Evolutionary conservation across 495 filamentous ascomycete genomes (phyloP), one percentile per base, ranked within the genome.

Genomic region (Tuber calosporum): DNA sequence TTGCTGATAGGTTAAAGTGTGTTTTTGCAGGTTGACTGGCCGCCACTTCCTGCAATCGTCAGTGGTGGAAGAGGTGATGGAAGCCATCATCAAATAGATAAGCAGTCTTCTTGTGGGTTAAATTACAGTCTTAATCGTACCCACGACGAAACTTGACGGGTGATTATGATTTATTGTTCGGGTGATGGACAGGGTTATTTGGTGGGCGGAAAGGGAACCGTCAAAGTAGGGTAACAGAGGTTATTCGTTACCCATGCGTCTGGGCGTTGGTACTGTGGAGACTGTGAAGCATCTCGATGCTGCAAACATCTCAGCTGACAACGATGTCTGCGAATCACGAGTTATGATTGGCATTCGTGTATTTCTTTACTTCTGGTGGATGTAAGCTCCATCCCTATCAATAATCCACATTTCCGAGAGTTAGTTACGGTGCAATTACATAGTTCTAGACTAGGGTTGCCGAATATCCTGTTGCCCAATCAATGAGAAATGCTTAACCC

Each of bases 301-400:
- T 62, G 53, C 9, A 62, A 62, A 62, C 53, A 62, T 62, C 53
- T 62, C 53, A 62, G 53, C 53, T 62, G 53, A 62, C n/a, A 11
- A 15, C 9, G 3, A 6, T 62, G 11, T 13, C 53, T 34, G 53
- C 53, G 13, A 62, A 62, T 62, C 53, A 34, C 26, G n/a, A 30
- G 53, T 19, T 17, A 30, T 62, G n/a, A 34, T 17, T 34, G 53
- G 53, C 11, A 62, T 62, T 62, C 53, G 15, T 17, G 11, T 9
- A 34, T 62, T n/a, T n/a, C n/a, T n/a, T 62, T 62, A 62, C 53
- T 34, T 34, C 13, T 11, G 0, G n/a, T 34, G 53, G 13, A 15
- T 26, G 53, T 62, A 62, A 62, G n/a, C 26, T 34, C 53, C 13
- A 34, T 62, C 53, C 26, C 53, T 62, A 62, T 62, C 26, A 15